These are phyloP conservation scores for Pterula multifida DNA, from an alignment of 1,284 basidiomycete genomes.

Conservation along the genomic window DNA sequence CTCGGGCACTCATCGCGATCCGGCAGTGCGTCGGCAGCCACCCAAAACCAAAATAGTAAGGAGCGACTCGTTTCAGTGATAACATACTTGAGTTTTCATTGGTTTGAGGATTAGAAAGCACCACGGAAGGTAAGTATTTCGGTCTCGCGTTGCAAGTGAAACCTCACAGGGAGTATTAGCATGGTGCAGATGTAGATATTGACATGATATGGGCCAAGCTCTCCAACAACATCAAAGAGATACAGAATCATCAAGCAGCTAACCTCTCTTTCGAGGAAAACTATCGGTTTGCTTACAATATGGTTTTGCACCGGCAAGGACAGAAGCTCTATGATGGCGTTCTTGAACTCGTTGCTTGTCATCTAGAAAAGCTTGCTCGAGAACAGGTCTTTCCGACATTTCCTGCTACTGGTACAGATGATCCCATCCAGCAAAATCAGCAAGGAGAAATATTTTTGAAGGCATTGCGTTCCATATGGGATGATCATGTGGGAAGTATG, in stretches of 20 bases:
- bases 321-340: slow-evolving; percentile 86
- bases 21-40: slow-evolving; percentile 15
- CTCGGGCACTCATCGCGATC: background rate
- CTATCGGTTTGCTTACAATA: slow-evolving; percentile 88
- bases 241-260: slow-evolving; percentile 89
- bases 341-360: slow-evolving; percentile 66
- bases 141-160: background rate
- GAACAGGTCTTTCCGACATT: slow-evolving; percentile 78
- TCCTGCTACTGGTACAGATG: slow-evolving; percentile 36
- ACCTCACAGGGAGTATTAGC: slow-evolving; percentile 26
- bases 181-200: slow-evolving; percentile 54
- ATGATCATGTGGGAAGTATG: slow-evolving; percentile 89
- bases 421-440: slow-evolving; percentile 51
- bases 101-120: slow-evolving; percentile 30
- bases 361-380: slow-evolving; percentile 73
- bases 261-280: slow-evolving; percentile 96
- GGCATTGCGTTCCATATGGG: slow-evolving; percentile 81
- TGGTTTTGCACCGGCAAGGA: slow-evolving; percentile 83
- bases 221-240: slow-evolving; percentile 82
- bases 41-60: slow-evolving; percentile 31
- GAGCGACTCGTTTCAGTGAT: slow-evolving; percentile 5
- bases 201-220: slow-evolving; percentile 70
- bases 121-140: slow-evolving; percentile 34
- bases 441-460: slow-evolving; percentile 83
- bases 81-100: slow-evolving; percentile 3